A percentile compares a stretch with the other conserved stretches of the same genome.
phyloP scores from a whole-genome alignment of 345 rosid species.

The Eucalyptus leucophloia region DNA sequence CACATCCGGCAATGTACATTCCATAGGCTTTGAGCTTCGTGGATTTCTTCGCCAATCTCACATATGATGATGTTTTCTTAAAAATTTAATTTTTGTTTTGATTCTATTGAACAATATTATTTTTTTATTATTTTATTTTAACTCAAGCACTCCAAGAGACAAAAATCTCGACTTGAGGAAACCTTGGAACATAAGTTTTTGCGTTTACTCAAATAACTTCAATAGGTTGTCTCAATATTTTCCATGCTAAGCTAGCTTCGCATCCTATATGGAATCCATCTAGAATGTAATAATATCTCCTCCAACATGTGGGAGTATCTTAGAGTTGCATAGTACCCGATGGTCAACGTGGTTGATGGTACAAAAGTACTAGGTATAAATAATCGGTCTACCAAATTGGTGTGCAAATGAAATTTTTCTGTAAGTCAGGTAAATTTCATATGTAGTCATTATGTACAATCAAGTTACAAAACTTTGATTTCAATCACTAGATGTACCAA shows the following conservation, averaged over 20 bases:
- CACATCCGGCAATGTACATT: too few relatives aligned
- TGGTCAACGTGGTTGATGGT: neutral
- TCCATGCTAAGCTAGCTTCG: neutral
- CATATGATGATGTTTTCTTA: too few relatives aligned
- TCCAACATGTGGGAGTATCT: neutral
- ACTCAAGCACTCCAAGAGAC: neutral
- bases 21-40: too few relatives aligned
- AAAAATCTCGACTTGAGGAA: neutral
- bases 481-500: too few relatives aligned
- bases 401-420: constrained; percentile 16
- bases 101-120: neutral
- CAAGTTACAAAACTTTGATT: neutral
- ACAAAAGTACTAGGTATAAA: neutral
- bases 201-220: neutral
- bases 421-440: constrained; percentile 5
- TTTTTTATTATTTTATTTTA: too few relatives aligned
- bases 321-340: neutral
- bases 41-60: too few relatives aligned
- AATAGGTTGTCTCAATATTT: neutral
- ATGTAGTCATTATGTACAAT: constrained; percentile 55
- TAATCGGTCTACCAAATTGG: constrained; percentile 9
- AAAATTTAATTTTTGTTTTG: too few relatives aligned
- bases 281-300: too few relatives aligned
- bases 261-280: neutral
- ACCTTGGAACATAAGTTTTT: neutral